phyloP scores from a whole-genome alignment of 805 yeast species.

The Teunomyces lycoperdinae region DNA sequence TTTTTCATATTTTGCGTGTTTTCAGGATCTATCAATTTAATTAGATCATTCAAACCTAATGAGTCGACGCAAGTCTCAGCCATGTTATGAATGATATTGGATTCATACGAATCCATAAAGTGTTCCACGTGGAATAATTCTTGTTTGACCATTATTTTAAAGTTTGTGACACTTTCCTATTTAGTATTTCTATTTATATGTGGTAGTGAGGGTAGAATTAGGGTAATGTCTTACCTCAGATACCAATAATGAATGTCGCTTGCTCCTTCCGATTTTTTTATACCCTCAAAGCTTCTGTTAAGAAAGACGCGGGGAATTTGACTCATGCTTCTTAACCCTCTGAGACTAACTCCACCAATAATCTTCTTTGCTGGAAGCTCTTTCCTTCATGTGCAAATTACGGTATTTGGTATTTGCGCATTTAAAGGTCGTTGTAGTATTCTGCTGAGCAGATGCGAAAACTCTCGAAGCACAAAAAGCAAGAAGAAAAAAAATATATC shows the following conservation, averaged over 20 bases:
- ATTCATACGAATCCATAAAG: slow-evolving; percentile 52
- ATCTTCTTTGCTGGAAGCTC: not conserved
- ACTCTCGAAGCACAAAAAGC: not conserved
- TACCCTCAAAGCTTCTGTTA: not conserved
- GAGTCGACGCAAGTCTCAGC: slow-evolving; percentile 55
- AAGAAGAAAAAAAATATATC: not conserved
- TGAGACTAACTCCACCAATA: too few relatives aligned
- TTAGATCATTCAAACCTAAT: slow-evolving; percentile 26
- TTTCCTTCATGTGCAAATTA: not conserved
- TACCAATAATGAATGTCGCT: not conserved
- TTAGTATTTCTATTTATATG: not conserved
- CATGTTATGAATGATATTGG: slow-evolving; percentile 35
- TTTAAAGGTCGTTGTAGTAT: not conserved
- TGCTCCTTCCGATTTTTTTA: not conserved
- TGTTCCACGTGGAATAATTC: slow-evolving; percentile 50
- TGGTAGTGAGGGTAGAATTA: not conserved
- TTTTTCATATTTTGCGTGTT: not conserved
- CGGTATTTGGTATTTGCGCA: not conserved
- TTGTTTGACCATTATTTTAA: slow-evolving; percentile 35
- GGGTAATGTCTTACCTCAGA: not conserved
- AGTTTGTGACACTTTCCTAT: not conserved
- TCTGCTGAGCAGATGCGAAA: not conserved
- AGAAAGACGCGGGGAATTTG: not conserved
- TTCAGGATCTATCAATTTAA: slow-evolving; percentile 1
- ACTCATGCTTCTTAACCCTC: too few relatives aligned